These are phyloP conservation scores for Salix dunnii DNA, from an alignment of 345 rosid genomes.

Conservation along the genomic window DNA sequence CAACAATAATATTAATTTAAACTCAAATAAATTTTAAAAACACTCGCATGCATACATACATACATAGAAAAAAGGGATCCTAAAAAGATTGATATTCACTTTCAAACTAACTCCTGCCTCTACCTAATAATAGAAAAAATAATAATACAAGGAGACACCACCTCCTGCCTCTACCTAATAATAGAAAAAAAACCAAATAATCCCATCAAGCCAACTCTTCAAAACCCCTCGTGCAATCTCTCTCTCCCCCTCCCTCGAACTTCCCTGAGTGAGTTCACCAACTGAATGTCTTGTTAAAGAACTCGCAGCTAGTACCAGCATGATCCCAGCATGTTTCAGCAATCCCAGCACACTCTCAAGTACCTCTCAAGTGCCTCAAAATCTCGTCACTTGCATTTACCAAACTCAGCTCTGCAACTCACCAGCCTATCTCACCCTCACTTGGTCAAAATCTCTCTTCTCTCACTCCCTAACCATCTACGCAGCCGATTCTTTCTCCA, in stretches of 20 bases:
- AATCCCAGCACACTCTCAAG: constrained; percentile 33
- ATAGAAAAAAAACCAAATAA: no score
- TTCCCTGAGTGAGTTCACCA: neutral
- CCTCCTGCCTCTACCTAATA: no score
- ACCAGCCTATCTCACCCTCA: constrained; percentile 38
- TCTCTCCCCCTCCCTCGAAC: neutral
- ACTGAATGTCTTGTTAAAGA: neutral
- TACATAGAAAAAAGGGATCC: no score
- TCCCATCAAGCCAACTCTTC: neutral
- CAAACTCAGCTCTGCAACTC: constrained; percentile 43
- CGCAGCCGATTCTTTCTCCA: constrained; percentile 41
- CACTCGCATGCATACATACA: no score
- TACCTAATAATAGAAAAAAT: no score
- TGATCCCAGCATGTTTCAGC: constrained; percentile 55
- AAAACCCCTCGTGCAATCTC: neutral
- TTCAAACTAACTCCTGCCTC: no score
- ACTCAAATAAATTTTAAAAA: no score
- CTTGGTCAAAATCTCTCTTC: constrained; percentile 48
- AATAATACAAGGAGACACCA: no score
- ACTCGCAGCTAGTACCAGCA: constrained; percentile 10
- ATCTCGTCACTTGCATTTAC: constrained; percentile 45
- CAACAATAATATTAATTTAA: no score
- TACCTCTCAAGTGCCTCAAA: constrained; percentile 38
- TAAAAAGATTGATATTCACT: no score
- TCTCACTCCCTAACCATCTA: constrained; percentile 49